Base-by-base conservation (phyloP, 2,329 filamentous ascomycete species). In the Hirsutella thompsonii region DNA sequence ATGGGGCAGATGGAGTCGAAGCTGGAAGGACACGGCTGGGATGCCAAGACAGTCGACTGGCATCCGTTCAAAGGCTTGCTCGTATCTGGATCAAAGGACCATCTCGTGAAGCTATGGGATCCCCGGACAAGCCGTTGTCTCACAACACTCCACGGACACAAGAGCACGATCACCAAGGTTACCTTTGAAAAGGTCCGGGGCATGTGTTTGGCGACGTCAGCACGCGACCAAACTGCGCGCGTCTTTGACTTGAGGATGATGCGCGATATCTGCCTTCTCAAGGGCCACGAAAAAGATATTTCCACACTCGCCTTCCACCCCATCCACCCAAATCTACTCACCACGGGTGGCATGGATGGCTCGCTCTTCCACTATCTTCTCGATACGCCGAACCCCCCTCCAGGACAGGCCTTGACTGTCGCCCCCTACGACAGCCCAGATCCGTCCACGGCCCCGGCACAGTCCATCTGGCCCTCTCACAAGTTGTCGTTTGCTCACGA, bases 231-330 rank as follows among this genome's bases (percentile, higher is more conserved):
- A 58, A 94, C 86, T 1, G 88, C 89, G 8, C 79, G 92, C 45
- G 79, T 98, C 36, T 96, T 96, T 54, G 92, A 98, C 58, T 71
- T 98, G 42, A 79, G 92, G 38, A 94, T 94, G 83, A 96, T 98
- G 92, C 83, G 92, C 47, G 92, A 98, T 59, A 89, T 96, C 42
- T 86, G 88, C 51, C 76, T 96, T 37, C 74, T 98, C 19, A 84
- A 90, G 51, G 92, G 92, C 8, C 89, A 96, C 57, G 89, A 96
- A 51, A 96, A 95, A 62, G 92, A 95, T 49, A 86, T 98, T 45
- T 90, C 87, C 11, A 93, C 88, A 1, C 65, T 98, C 39, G 73
- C 85, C 3, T 98, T 90, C 87, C 92, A 98, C 61, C 92, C 92
- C 1, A 76, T 94, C 40, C 92, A 96, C 58, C 76, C 85, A 41